phyloP scores from a whole-genome alignment of 169 alveolate species.

The Cryptosporidium felis region DNA sequence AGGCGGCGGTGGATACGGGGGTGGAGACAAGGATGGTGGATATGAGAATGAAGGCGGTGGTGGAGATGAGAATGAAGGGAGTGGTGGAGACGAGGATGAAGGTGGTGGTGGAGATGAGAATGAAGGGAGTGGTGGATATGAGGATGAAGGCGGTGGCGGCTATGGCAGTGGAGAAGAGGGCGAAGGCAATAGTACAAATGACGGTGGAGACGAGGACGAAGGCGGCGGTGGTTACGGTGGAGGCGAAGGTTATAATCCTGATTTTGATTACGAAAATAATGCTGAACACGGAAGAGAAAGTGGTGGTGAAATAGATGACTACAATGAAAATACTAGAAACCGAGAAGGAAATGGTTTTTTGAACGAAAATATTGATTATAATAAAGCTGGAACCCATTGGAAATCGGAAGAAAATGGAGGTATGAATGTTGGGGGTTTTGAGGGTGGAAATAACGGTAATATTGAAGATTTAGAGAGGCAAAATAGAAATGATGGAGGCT shows the following conservation, averaged over 20 bases:
- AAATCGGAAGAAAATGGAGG: no score
- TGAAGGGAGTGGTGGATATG: no score
- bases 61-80: no score
- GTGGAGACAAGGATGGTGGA: no score
- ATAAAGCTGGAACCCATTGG: no score
- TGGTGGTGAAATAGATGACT: background rate
- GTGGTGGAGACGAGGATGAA: no score
- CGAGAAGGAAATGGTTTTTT: background rate
- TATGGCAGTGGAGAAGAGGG: background rate
- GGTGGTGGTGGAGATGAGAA: no score
- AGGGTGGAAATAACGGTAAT: background rate
- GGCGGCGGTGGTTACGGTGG: background rate
- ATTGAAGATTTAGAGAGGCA: no score
- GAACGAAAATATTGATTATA: background rate
- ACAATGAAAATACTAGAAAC: no score
- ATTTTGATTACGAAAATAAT: background rate
- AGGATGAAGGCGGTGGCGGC: no score
- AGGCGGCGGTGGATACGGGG: no score
- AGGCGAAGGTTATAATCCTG: background rate
- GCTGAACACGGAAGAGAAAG: background rate
- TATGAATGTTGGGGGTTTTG: background rate
- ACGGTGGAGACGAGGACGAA: background rate
- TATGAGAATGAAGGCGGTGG: no score
- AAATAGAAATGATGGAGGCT: background rate
- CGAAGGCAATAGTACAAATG: background rate